Conservation (phyloP, 768 basidiomycete species). For the Suillus brevipes region DNA sequence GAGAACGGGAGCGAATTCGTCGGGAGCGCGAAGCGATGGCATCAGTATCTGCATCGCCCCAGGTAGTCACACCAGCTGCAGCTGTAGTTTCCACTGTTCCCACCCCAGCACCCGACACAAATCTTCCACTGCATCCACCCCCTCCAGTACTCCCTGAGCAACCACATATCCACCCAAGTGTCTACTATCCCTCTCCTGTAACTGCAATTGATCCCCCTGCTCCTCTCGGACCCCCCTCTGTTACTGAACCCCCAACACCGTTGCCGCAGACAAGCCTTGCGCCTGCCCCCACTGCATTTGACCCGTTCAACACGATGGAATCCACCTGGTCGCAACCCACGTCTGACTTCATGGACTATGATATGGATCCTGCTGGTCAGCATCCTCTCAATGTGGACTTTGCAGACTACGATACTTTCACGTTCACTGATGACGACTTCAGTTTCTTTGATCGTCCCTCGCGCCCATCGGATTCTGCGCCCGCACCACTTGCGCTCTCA, state of each 20-base stretch:
- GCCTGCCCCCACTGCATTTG: slow-evolving; percentile 32
- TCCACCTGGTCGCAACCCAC: slow-evolving; percentile 40
- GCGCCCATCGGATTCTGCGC: slow-evolving; percentile 19
- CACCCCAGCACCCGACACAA: slow-evolving; percentile 11
- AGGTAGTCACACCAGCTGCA: slow-evolving; percentile 14
- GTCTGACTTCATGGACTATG: slow-evolving; percentile 38
- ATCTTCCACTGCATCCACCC: slow-evolving; percentile 17
- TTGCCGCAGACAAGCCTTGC: slow-evolving; percentile 15
- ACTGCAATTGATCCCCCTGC: slow-evolving; percentile 29
- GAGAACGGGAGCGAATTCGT: slow-evolving; percentile 72
- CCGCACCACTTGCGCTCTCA: slow-evolving; percentile 35
- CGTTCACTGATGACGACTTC: slow-evolving; percentile 80
- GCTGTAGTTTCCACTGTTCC: slow-evolving; percentile 13
- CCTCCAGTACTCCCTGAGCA: slow-evolving; percentile 19
- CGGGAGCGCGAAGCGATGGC: slow-evolving; percentile 55
- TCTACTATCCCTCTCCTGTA: slow-evolving; percentile 60
- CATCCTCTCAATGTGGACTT: slow-evolving; percentile 44
- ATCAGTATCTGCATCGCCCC: slow-evolving; percentile 31
- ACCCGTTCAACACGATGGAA: slow-evolving; percentile 45
- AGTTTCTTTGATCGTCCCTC: slow-evolving; percentile 78
- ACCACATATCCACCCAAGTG: slow-evolving; percentile 14
- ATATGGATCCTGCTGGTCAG: slow-evolving; percentile 33
- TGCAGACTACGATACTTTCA: slow-evolving; percentile 51
- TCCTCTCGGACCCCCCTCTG: slow-evolving; percentile 8
- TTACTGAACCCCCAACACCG: slow-evolving; percentile 19